Conservation (phyloP, 306 rosid genomes). For the Trifolium dubium region DNA sequence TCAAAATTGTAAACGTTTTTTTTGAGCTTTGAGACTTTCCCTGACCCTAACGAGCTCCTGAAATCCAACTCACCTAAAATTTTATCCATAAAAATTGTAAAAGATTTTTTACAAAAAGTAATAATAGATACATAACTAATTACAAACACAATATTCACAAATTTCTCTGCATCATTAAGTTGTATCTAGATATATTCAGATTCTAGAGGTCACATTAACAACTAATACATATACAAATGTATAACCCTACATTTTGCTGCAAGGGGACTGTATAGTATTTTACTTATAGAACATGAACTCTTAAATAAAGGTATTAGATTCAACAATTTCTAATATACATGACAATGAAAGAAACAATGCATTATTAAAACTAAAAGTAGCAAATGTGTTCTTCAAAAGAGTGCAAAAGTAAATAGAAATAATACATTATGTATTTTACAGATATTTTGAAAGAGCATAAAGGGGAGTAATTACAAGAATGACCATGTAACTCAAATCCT, state of each 20-base stretch:
- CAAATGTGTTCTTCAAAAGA: constrained; percentile 49
- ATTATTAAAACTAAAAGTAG: constrained; percentile 37
- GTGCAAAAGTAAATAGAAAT: constrained; percentile 40
- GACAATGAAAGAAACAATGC: constrained; percentile 41
- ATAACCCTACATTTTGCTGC: not conserved
- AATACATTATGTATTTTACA: constrained; percentile 57
- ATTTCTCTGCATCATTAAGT: not conserved
- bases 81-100: not conserved
- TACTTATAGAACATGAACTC: not conserved
- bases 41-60: too few species aligned
- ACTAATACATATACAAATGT: not conserved
- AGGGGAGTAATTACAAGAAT: constrained; percentile 46
- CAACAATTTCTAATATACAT: constrained; percentile 11
- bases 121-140: not conserved
- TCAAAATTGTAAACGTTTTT: not conserved
- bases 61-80: not conserved
- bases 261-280: not conserved
- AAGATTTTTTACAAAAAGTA: not conserved
- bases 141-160: not conserved
- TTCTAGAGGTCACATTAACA: too few species aligned
- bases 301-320: constrained; percentile 1
- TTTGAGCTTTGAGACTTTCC: too few species aligned
- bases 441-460: constrained; percentile 44
- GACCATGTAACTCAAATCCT: constrained; percentile 64
- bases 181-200: not conserved